Base-by-base conservation (phyloP, 371 early-diverging fungal genomes). In the Dentiscutata heterogama region DNA sequence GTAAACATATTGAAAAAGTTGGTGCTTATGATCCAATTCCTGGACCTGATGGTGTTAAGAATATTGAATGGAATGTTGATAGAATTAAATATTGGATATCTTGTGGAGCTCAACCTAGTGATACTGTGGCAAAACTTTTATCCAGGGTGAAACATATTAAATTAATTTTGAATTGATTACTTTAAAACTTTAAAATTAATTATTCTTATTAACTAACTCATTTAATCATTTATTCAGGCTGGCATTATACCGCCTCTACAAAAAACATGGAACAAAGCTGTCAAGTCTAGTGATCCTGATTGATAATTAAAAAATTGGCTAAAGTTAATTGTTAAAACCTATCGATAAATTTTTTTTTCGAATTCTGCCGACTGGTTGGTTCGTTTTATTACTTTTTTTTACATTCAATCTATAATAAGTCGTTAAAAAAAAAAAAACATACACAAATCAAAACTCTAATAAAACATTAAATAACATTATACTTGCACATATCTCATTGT, bases 51-150 rank as follows among this genome's bases (percentile, higher is more conserved):
- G 94, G 94, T 79, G 87, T 92, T 83, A 98, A 98, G 87, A 92
- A 94, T 80, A 87, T 98, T 82, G 92, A 93, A 50, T 88, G 98
- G 75, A 93, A 98, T 85, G 91, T 94, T 84, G 96, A 94, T 73
- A 93, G 98, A 67, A 94, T 95, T 83, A 97, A 98, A 86, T 97
- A 98, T 88, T 99, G 99, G 99, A 88, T 99, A 77, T 93, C 94
- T 16, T 96, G 94, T 16, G 99, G 99, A 42, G 99, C 98, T 16
- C 96, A 97, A 88, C 98, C 98, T 10, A 89, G 94, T 18, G 95
- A 95, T 46, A 88, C 94, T 16, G 99, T 97, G 13, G 93, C 93
- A 29, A 94, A 95, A 83, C 85, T 99, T 82, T 88, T 99, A 27
- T 94, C 95, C 82, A 97, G 96, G 91, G 98, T 97, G 83, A 78